Percentiles rank a stretch among this genome's conserved stretches.
Conservation (phyloP, 768 basidiomycete species). For the Boletus speciosus region DNA sequence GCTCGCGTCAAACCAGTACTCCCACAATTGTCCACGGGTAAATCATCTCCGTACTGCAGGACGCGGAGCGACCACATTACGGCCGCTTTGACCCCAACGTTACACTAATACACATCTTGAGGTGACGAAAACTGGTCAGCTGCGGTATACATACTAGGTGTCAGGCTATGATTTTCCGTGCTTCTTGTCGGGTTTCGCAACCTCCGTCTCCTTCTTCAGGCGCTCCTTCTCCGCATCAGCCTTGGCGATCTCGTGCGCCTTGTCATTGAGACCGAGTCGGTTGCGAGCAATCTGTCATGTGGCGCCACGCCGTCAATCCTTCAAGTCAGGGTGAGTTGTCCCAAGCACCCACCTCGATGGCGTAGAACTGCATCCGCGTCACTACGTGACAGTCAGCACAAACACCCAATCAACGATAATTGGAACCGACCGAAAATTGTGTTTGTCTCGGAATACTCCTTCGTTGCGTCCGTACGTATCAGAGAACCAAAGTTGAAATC, state of each 20-base stretch:
- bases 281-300: constrained; percentile 80
- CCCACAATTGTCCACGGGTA: constrained; percentile 10
- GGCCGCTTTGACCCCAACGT: background rate
- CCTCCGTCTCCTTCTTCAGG: constrained; percentile 59
- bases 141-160: background rate
- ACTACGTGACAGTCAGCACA: constrained; percentile 19
- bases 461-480: constrained; percentile 72
- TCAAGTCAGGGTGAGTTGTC: constrained; percentile 6
- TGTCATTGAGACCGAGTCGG: constrained; percentile 84
- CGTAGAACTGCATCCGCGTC: constrained; percentile 69
- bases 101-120: background rate
- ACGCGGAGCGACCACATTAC: background rate
- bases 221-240: constrained; percentile 52
- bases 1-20: background rate
- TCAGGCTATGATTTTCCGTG: constrained; percentile 26
- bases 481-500: constrained; percentile 98
- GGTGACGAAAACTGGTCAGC: background rate
- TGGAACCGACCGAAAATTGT: constrained; percentile 79
- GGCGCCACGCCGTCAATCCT: background rate
- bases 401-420: background rate
- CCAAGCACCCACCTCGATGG: constrained; percentile 63
- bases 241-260: constrained; percentile 77
- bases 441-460: constrained; percentile 88
- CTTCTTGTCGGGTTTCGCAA: constrained; percentile 41
- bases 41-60: constrained; percentile 14